phyloP scores from a whole-genome alignment of 495 filamentous ascomycete genomes.

The Hyphodiscus hymeniophilus region DNA sequence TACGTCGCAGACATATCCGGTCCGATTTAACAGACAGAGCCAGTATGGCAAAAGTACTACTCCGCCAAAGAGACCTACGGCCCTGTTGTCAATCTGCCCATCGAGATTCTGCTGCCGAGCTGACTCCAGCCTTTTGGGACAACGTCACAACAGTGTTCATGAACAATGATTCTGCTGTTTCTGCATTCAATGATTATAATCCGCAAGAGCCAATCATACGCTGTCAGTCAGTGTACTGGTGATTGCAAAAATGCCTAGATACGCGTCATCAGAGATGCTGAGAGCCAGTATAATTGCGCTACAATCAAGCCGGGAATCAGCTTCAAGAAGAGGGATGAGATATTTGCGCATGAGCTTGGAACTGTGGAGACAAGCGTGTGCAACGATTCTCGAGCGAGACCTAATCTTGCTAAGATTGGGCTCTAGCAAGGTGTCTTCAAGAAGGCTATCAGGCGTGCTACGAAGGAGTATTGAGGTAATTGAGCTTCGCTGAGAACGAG shows the following conservation, averaged over 20 bases:
- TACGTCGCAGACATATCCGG: slow-evolving; percentile 45
- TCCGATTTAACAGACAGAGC: slow-evolving; percentile 32
- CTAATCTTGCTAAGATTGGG: not conserved
- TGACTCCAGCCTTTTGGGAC: slow-evolving; percentile 51
- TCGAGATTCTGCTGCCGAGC: slow-evolving; percentile 30
- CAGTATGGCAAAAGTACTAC: slow-evolving; percentile 45
- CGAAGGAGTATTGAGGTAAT: too few species aligned
- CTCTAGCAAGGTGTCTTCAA: not conserved
- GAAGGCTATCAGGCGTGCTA: not conserved
- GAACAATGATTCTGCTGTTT: slow-evolving; percentile 21
- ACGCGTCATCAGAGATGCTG: slow-evolving; percentile 33
- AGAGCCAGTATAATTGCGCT: slow-evolving; percentile 14
- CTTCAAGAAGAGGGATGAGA: not conserved
- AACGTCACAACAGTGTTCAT: slow-evolving; percentile 42
- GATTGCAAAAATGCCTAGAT: slow-evolving; percentile 32
- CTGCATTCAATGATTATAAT: slow-evolving; percentile 32
- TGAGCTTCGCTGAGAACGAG: too few species aligned
- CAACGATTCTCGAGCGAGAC: not conserved
- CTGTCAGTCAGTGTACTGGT: slow-evolving; percentile 26
- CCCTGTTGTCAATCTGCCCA: slow-evolving; percentile 30
- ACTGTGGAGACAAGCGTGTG: not conserved
- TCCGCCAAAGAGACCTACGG: slow-evolving; percentile 46
- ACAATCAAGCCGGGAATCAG: not conserved
- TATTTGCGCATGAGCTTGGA: not conserved
- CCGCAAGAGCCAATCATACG: slow-evolving; percentile 30